Percentiles rank a stretch among this genome's conserved stretches.
phyloP scores from a whole-genome alignment of 257 asterid species.

The Solanum pimpinellifolium region DNA sequence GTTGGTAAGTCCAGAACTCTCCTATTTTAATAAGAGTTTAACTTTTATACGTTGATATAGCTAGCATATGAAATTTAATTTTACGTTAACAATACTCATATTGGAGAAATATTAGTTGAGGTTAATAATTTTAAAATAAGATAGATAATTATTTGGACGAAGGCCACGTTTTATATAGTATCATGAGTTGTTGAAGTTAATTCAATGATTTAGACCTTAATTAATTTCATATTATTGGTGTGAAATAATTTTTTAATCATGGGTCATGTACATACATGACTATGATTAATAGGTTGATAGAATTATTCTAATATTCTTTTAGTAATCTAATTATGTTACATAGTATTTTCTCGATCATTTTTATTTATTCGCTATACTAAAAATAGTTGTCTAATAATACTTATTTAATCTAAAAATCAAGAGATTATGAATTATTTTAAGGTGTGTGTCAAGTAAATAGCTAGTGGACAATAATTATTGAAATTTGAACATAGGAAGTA shows the following conservation, averaged over 20 bases:
- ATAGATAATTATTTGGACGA: not conserved
- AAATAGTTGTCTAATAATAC: too few species aligned
- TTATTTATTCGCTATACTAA: rapidly evolving
- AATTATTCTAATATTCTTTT: not conserved
- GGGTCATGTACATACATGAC: not conserved
- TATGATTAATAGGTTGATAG: not conserved
- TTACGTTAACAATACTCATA: not conserved
- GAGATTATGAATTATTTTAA: not conserved
- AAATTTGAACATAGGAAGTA: rapidly evolving
- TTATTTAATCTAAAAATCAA: too few species aligned
- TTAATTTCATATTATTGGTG: not conserved
- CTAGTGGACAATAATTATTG: too few species aligned
- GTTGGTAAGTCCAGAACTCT: constrained; percentile 41
- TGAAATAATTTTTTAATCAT: not conserved
- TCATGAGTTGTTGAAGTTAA: not conserved
- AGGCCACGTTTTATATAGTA: not conserved
- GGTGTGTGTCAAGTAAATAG: too few species aligned
- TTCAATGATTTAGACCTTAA: not conserved
- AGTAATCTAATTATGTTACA: not conserved
- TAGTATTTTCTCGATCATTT: too few species aligned
- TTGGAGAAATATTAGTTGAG: not conserved
- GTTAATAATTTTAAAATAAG: not conserved
- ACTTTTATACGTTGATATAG: not conserved
- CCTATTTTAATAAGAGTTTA: too few species aligned
- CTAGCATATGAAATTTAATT: not conserved